Evolutionary conservation across 768 basidiomycete genomes (phyloP).

Genomic region (Boletellus emodensis): DNA sequence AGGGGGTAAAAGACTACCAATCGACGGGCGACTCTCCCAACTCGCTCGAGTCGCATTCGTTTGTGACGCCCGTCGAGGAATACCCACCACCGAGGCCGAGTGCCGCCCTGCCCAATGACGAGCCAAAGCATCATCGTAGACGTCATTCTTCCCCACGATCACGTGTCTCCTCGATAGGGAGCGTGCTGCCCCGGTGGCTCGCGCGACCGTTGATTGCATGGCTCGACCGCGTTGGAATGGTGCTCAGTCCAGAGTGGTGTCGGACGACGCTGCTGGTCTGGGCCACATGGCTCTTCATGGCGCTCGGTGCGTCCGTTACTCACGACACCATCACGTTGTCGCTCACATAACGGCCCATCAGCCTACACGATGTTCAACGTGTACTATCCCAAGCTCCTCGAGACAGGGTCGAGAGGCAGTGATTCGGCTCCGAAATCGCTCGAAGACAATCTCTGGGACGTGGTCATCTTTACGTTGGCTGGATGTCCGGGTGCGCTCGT

Average conservation of each 20-base stretch:
- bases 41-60: constrained; percentile 24
- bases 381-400: constrained; percentile 81
- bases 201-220: constrained; percentile 62
- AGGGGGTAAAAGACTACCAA: constrained; percentile 24
- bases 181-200: constrained; percentile 50
- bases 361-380: constrained; percentile 94
- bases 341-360: constrained; percentile 21
- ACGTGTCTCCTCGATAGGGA: constrained; percentile 42
- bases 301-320: constrained; percentile 52
- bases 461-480: constrained; percentile 80
- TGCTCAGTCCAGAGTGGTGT: constrained; percentile 73
- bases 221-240: constrained; percentile 62
- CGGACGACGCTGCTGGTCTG: constrained; percentile 77
- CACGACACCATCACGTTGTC: no score
- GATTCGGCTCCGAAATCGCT: constrained; percentile 40
- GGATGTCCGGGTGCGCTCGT: constrained; percentile 84
- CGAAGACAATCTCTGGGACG: constrained; percentile 73
- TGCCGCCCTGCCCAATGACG: constrained; percentile 11
- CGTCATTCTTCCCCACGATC: constrained; percentile 10
- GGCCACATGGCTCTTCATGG: constrained; percentile 71
- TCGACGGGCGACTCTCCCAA: constrained; percentile 30
- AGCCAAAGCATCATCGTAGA: constrained; percentile 13
- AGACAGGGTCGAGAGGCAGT: constrained; percentile 37
- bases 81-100: constrained; percentile 13
- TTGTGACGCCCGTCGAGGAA: constrained; percentile 25